phyloP scores from a whole-genome alignment of 257 asterid species.

The Petrea volubilis region DNA sequence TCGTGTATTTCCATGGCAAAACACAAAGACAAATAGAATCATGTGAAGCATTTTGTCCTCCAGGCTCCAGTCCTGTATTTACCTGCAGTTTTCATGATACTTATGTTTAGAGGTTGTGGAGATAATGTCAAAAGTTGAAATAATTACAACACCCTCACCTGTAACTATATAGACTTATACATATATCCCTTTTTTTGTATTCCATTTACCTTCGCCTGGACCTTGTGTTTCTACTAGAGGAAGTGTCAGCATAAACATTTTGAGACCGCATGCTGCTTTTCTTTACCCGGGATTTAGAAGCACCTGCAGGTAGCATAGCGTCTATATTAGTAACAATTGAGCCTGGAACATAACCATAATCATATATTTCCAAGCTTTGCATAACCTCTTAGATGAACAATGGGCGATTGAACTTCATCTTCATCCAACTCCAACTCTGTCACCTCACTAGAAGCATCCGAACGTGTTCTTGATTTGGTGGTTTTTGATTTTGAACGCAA shows the following conservation, averaged over 20 bases:
- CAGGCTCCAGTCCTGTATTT: not conserved
- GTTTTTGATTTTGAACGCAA: slow-evolving; percentile 34
- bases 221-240: slow-evolving; percentile 48
- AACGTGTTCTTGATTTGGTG: slow-evolving; percentile 34
- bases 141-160: no score
- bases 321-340: not conserved
- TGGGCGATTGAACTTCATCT: slow-evolving; percentile 70
- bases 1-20: not conserved
- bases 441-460: slow-evolving; percentile 60
- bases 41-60: slow-evolving; percentile 18
- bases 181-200: no score
- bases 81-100: slow-evolving; percentile 32
- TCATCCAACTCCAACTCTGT: slow-evolving; percentile 48
- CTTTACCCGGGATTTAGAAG: slow-evolving; percentile 49
- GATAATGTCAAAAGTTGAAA: not conserved
- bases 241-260: slow-evolving; percentile 28
- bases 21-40: not conserved
- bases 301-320: slow-evolving; percentile 53
- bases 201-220: slow-evolving; percentile 58
- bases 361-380: slow-evolving; percentile 12
- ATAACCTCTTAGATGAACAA: slow-evolving; percentile 39
- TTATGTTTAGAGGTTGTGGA: not conserved
- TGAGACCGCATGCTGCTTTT: slow-evolving; percentile 42
- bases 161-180: no score
- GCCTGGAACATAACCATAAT: not conserved